These are phyloP conservation scores for Simplicillium aogashimaense DNA, from an alignment of 2,329 filamentous ascomycete genomes.

Conservation along the genomic window DNA sequence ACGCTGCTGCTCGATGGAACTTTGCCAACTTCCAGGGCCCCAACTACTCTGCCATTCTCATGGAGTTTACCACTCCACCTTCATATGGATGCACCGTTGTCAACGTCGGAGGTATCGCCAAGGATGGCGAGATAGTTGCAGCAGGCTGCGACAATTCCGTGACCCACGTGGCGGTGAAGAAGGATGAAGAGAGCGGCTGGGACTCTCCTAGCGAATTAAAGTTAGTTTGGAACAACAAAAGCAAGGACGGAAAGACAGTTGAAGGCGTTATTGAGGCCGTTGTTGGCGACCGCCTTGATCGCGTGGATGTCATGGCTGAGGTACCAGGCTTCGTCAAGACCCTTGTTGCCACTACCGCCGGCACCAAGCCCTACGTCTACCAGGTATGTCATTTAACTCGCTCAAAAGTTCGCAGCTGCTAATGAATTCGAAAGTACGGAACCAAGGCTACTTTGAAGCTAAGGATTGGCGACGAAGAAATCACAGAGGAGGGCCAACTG, in stretches of 20 bases:
- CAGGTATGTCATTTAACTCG: conserved; percentile 51
- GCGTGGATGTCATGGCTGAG: conserved; percentile 90
- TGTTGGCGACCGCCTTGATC: conserved; percentile 61
- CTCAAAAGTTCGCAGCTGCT: conserved; percentile 12
- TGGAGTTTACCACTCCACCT: conserved; percentile 91
- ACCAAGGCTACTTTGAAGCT: conserved; percentile 67
- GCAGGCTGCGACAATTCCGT: conserved; percentile 57
- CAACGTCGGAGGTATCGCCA: conserved; percentile 71
- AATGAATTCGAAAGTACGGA: conserved; percentile 46
- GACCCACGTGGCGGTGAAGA: conserved; percentile 58
- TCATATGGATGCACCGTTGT: conserved; percentile 85
- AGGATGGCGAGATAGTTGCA: conserved; percentile 69
- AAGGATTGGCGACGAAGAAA: conserved; percentile 72
- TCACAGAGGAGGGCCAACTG: conserved; percentile 65
- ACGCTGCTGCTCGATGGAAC: conserved; percentile 87
- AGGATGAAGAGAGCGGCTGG: conserved; percentile 77
- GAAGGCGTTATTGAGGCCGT: conserved; percentile 59
- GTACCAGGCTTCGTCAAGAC: conserved; percentile 93
- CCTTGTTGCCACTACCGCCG: conserved; percentile 78
- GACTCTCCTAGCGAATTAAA: conserved; percentile 69
- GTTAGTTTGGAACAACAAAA: conserved; percentile 70
- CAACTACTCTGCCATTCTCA: conserved; percentile 78
- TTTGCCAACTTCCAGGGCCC: conserved; percentile 87
- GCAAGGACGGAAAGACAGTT: conserved; percentile 64
- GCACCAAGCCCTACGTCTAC: conserved; percentile 96